Conservation (phyloP, 495 filamentous ascomycete species). For the Hypoxylon fuscum region DNA sequence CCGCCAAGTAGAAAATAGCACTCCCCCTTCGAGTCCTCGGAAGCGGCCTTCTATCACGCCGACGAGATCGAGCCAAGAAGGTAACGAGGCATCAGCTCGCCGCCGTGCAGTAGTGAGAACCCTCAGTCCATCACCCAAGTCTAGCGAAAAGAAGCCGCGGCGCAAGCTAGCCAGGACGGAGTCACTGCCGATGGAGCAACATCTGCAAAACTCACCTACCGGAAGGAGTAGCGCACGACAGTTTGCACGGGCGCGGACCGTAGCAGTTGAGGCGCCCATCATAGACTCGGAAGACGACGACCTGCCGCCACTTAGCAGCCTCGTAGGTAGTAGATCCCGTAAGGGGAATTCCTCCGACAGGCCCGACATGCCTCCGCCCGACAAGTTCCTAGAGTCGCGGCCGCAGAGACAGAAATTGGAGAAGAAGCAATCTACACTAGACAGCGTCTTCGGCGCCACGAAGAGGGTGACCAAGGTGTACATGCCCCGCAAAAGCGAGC, state of each 20-base stretch:
- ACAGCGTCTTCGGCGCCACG: conserved; percentile 14
- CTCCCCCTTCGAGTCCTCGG: conserved; percentile 14
- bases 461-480: conserved; percentile 40
- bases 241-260: conserved; percentile 57
- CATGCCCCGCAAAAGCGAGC: conserved; percentile 41
- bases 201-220: conserved; percentile 6
- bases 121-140: conserved; percentile 28
- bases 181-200: conserved; percentile 29
- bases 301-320: conserved; percentile 35
- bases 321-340: conserved; percentile 18
- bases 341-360: neutral
- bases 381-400: neutral
- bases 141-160: conserved; percentile 31
- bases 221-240: conserved; percentile 6
- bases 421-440: conserved; percentile 26
- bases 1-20: neutral
- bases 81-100: neutral
- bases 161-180: conserved; percentile 39
- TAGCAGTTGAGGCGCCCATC: conserved; percentile 52
- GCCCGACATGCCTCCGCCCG: neutral
- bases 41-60: conserved; percentile 26
- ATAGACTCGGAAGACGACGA: conserved; percentile 47
- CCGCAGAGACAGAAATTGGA: neutral
- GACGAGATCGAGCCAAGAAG: neutral
- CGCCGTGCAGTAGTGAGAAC: neutral